Evolutionary conservation across 177 flowering plant genomes (phyloP).

Genomic region (Vitis hybrid): DNA sequence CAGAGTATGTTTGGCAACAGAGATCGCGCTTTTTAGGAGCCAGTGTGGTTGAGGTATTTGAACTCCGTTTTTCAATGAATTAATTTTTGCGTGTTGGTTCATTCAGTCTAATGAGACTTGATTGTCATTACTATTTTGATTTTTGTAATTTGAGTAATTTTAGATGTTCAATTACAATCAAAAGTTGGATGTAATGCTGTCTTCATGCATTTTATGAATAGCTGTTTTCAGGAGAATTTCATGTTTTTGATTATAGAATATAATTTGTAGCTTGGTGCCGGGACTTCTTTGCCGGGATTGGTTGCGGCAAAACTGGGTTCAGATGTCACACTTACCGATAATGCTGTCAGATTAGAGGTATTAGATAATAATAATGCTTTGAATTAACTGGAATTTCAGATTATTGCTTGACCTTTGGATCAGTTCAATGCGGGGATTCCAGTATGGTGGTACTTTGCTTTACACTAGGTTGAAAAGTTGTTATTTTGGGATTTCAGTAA

Average conservation of each 20-base stretch:
- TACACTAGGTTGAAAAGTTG: no score
- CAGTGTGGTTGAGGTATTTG: constrained; percentile 67
- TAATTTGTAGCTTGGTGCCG: constrained; percentile 78
- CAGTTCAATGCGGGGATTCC: no score
- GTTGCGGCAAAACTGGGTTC: constrained; percentile 88
- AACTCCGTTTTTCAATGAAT: background rate
- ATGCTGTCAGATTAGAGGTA: constrained; percentile 63
- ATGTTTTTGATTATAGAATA: background rate
- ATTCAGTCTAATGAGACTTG: no score
- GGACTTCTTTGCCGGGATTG: constrained; percentile 91
- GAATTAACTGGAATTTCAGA: background rate
- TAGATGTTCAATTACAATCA: background rate
- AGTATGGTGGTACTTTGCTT: no score
- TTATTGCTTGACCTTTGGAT: no score
- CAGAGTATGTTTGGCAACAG: constrained; percentile 96
- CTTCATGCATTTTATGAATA: background rate
- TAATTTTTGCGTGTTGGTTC: background rate
- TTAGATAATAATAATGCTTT: background rate
- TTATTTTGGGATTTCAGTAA: no score
- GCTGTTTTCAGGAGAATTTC: background rate
- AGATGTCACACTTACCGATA: constrained; percentile 79
- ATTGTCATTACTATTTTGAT: no score
- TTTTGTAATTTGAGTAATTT: no score
- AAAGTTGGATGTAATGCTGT: background rate
- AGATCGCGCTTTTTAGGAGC: constrained; percentile 55